These are phyloP conservation scores for Cercospora citrullina DNA, from an alignment of 2,329 filamentous ascomycete species.

Conservation along the genomic window DNA sequence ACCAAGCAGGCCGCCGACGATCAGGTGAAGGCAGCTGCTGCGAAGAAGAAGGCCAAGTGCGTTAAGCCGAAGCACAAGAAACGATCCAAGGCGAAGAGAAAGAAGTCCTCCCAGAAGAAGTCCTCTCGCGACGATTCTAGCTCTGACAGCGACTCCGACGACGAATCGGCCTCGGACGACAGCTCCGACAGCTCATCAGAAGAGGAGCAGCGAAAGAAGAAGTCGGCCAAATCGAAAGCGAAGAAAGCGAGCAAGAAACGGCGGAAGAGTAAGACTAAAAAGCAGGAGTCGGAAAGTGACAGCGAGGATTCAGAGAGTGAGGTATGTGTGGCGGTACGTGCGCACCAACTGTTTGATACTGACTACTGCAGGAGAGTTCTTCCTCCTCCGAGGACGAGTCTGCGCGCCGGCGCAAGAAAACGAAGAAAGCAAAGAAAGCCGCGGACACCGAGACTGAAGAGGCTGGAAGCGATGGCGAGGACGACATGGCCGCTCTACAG, in stretches of 20 bases:
- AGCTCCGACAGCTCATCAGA: conserved; percentile 30
- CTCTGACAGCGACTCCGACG: conserved; percentile 21
- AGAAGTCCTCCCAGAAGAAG: conserved; percentile 23
- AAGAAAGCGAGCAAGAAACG: conserved; percentile 31
- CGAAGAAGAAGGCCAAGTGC: conserved; percentile 31
- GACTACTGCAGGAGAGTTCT: conserved; percentile 14
- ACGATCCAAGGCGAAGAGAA: conserved; percentile 24
- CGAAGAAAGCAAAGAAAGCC: conserved; percentile 25
- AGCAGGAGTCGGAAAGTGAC: conserved; percentile 29
- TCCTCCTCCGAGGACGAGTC: conserved; percentile 27
- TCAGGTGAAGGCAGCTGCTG: conserved; percentile 11
- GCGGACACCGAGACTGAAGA: conserved; percentile 23
- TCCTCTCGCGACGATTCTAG: conserved; percentile 27
- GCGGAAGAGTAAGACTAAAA: conserved; percentile 26
- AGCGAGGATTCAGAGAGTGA: conserved; percentile 13
- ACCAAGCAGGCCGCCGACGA: conserved; percentile 16
- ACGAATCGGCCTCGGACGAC: conserved; percentile 21
- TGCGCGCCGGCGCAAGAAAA: conserved; percentile 28
- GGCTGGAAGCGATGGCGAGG: conserved; percentile 20
- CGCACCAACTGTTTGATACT: background rate
- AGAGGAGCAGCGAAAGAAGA: conserved; percentile 27
- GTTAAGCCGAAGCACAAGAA: conserved; percentile 31
- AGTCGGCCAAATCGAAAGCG: conserved; percentile 27
- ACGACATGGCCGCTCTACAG: conserved; percentile 22
- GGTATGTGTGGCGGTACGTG: background rate